Base-by-base conservation (phyloP, 768 basidiomycete species). In the Plicaturopsis crispa region DNA sequence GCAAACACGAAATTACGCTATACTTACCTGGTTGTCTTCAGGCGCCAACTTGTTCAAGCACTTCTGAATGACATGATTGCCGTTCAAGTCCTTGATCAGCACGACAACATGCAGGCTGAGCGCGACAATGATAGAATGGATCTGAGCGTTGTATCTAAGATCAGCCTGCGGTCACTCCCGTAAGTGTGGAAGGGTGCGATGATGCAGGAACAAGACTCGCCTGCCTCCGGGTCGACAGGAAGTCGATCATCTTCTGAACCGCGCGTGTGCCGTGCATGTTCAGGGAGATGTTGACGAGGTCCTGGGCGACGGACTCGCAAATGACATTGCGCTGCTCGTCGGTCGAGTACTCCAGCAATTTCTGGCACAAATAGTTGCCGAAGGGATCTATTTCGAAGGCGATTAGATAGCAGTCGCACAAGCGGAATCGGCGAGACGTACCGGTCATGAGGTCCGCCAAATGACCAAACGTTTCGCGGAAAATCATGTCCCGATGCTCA, bases 211-310 rank as follows among this genome's bases (percentile, higher is more conserved):
- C 39, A 34, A 43, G 46, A 77, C 82, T 75, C 67, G 70, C 88
- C 85, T 92, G 90, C 55, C 96, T 71, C 52, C 88, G 81, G 38
- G 89, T 91, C 16, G 93, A 94, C 55, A 99, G 66, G 70, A 96
- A 98, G 61, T 99, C 96, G 46, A 99, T 96, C 94, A 98, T 98
- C 70, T 98, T 98, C 69, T 99, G 96, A 42, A 98, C 96, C 19
- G 96, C 96, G 44, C 96, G 82, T 22, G 96, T 99, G 22, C 96
- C 96, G 62, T 99, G 96, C 96, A 99, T 99, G 65, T 99, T 99
- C 46, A 99, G 71, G 23, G 92, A 96, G 54, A 99, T 98, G 56
- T 84, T 91, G 52, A 99, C 96, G 35, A 99, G 75, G 51, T 99
- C 96, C 54, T 92, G 87, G 23, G 93, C 90, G 35, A 99, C 94